Percentiles rank a stretch among this genome's conserved stretches.
These are phyloP conservation scores for Trametes cinnabarina DNA, from an alignment of 768 basidiomycete genomes.

Conservation along the genomic window DNA sequence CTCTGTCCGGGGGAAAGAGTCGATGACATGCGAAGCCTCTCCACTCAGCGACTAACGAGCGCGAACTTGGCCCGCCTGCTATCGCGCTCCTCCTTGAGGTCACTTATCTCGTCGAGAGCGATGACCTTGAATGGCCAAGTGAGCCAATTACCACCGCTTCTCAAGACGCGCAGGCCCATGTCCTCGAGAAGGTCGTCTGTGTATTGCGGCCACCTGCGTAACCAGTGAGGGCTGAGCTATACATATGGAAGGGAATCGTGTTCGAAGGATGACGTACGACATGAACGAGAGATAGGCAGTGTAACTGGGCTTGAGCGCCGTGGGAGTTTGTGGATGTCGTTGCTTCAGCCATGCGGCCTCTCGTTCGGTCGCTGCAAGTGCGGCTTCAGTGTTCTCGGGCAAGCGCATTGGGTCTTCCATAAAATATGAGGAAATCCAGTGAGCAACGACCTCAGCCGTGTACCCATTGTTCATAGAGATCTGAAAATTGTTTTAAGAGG, in stretches of 20 bases:
- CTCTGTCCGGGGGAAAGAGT: not conserved
- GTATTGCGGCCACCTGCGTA: constrained; percentile 60
- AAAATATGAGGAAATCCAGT: constrained; percentile 69
- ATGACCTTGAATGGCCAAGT: constrained; percentile 63
- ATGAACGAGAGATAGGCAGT: constrained; percentile 49
- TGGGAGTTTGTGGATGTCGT: constrained; percentile 50
- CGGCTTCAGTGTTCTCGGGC: constrained; percentile 45
- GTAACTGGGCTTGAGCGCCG: constrained; percentile 53
- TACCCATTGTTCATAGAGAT: constrained; percentile 57
- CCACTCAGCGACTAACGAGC: not conserved
- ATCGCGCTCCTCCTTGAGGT: constrained; percentile 47
- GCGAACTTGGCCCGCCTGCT: constrained; percentile 23
- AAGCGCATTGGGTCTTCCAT: constrained; percentile 49
- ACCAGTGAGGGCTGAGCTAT: too few relatives aligned
- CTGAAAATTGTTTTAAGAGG: constrained; percentile 30
- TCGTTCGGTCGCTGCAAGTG: constrained; percentile 42
- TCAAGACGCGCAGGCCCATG: constrained; percentile 49
- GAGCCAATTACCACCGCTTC: constrained; percentile 64
- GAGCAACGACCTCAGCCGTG: constrained; percentile 50
- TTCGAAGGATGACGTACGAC: constrained; percentile 40
- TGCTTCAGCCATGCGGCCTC: constrained; percentile 52
- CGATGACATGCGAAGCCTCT: not conserved
- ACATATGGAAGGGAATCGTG: constrained; percentile 19
- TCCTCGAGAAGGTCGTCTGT: constrained; percentile 58
- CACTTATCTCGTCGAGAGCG: constrained; percentile 45